Evolutionary conservation across 2,329 filamentous ascomycete genomes (phyloP).

Genomic region (Fusarium sp.): DNA sequence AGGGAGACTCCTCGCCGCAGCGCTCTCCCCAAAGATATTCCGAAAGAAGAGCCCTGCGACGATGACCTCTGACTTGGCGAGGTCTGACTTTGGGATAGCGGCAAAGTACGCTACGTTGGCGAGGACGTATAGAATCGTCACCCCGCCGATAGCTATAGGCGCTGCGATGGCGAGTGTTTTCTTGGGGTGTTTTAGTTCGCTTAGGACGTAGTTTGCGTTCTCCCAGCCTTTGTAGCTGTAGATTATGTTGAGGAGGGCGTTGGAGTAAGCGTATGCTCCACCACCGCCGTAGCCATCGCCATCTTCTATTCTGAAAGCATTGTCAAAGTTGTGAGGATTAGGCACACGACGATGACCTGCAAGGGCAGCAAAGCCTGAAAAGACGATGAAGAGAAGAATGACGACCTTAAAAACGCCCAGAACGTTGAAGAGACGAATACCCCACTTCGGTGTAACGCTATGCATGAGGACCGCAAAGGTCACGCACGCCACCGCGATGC

Average conservation of each 20-base stretch:
- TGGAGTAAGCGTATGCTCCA: slow-evolving; percentile 63
- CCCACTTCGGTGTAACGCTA: slow-evolving; percentile 63
- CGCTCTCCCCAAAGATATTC: slow-evolving; percentile 67
- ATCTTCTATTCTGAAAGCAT: slow-evolving; percentile 59
- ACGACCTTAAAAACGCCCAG: slow-evolving; percentile 69
- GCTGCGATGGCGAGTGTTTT: slow-evolving; percentile 65
- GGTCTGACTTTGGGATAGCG: slow-evolving; percentile 65
- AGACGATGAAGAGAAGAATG: slow-evolving; percentile 68
- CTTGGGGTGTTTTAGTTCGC: slow-evolving; percentile 64
- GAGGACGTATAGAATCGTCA: slow-evolving; percentile 69
- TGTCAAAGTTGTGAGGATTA: slow-evolving; percentile 65
- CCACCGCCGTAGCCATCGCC: slow-evolving; percentile 58
- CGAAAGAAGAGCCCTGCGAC: slow-evolving; percentile 69
- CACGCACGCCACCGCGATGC: slow-evolving; percentile 62
- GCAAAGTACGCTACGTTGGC: slow-evolving; percentile 74
- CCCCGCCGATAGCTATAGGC: slow-evolving; percentile 65
- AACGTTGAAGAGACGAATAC: slow-evolving; percentile 66
- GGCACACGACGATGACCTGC: slow-evolving; percentile 58
- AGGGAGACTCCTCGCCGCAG: slow-evolving; percentile 58
- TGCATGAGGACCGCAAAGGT: slow-evolving; percentile 66
- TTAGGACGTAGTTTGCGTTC: slow-evolving; percentile 69
- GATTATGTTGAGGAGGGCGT: slow-evolving; percentile 65
- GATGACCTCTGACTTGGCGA: slow-evolving; percentile 66
- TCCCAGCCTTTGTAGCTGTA: slow-evolving; percentile 73
- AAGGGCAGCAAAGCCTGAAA: slow-evolving; percentile 66